These are phyloP conservation scores for Lachnellula subtilissima DNA, from an alignment of 2,329 filamentous ascomycete genomes.

Conservation along the genomic window DNA sequence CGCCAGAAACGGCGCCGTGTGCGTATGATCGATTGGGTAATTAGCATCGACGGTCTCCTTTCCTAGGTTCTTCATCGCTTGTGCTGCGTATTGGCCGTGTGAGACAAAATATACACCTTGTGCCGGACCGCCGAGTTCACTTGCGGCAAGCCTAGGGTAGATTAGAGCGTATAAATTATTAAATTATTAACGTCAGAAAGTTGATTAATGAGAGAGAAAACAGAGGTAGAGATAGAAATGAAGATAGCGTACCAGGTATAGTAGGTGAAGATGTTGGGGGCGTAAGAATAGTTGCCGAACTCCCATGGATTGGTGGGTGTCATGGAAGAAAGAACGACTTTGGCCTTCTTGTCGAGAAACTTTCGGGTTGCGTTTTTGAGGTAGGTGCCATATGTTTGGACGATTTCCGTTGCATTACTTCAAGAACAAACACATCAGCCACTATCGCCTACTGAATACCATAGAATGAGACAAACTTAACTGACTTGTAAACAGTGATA, in stretches of 20 bases:
- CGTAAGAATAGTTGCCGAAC: conserved; percentile 42
- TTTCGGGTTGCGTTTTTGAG: conserved; percentile 15
- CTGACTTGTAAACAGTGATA: conserved; percentile 17
- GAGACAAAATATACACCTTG: conserved; percentile 20
- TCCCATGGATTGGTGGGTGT: conserved; percentile 62
- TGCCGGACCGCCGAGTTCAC: conserved; percentile 16
- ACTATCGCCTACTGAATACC: neutral
- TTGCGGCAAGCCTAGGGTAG: conserved; percentile 10
- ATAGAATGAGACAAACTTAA: neutral
- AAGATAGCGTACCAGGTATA: conserved; percentile 33
- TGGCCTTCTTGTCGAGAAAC: conserved; percentile 48
- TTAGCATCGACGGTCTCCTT: conserved; percentile 41
- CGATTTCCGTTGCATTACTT: conserved; percentile 21
- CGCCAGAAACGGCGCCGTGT: conserved; percentile 51
- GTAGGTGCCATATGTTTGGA: conserved; percentile 21
- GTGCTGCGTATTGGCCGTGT: conserved; percentile 20
- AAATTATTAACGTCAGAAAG: neutral
- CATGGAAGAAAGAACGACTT: conserved; percentile 52
- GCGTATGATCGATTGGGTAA: conserved; percentile 55
- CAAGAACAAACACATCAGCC: neutral
- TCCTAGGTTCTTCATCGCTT: conserved; percentile 34
- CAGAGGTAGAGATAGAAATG: neutral
- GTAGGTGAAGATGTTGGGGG: conserved; percentile 48
- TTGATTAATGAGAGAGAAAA: neutral
- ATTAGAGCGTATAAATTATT: neutral